Base-by-base conservation (phyloP, 768 basidiomycete genomes). In the Macrolepiota albuminosa region DNA sequence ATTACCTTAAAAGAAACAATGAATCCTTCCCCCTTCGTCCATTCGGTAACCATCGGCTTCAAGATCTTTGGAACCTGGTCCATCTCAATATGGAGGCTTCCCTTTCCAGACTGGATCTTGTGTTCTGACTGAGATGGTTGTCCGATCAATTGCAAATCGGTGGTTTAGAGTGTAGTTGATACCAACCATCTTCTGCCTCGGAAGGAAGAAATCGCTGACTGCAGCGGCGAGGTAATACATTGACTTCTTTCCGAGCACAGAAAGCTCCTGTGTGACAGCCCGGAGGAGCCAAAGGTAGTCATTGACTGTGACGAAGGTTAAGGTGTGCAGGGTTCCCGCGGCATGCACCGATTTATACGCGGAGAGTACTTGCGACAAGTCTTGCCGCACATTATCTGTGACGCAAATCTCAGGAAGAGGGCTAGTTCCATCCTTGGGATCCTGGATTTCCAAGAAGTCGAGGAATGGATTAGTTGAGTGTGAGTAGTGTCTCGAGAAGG, bases 201-300 rank as follows among this genome's bases (percentile, higher is more conserved):
- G 97, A 36, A 99, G 76, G 80, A 96, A 99, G 72, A 99, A 99
- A 73, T 99, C 97, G 73, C 92, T 95, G 51, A 98, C 97, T 5
- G 97, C 97, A 0, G 96, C 95, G 26, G 97, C 97, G 54, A 99
- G 87, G 70, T 98, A 99, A 74, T 93, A 99, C 86, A 99, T 82
- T 4, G 89, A 87, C 52, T 78, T 81, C 55, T 89, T 74, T 2
- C 89, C 83, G 9, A 95, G 69, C 0, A 80, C 71, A 9, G 83
- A 82, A 71, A 98, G 83, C 62, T 91, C 89, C 61, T 90, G 82
- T 66, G 89, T 89, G 40, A 96, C 78, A 1, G 89, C 90, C 31
- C 91, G 85, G 45, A 99, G 75, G 7, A 97, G 76, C 87, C 91
- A 98, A 29, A 99, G 82, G 71, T 98, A 99, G 67, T 99, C 96